Conservation (phyloP, 352 stramenopile genomes). For the Phytopythium aichiense region DNA sequence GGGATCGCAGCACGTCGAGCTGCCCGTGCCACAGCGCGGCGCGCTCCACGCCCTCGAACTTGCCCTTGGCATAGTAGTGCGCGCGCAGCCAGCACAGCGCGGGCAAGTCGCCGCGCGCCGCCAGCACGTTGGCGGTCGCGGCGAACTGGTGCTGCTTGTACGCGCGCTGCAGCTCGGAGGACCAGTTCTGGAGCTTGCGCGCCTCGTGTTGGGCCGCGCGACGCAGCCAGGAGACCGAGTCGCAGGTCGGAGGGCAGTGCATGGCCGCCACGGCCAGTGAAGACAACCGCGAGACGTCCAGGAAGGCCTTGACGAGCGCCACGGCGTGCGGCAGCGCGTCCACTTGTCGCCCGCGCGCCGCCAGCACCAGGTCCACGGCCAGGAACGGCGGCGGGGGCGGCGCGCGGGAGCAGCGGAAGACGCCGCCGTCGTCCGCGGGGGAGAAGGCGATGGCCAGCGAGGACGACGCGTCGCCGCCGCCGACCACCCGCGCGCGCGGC, state of each 20-base stretch:
- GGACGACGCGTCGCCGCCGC: slow-evolving; percentile 3
- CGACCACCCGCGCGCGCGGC: slow-evolving; percentile 6
- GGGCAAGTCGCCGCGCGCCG: slow-evolving; percentile 17
- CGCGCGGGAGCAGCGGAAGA: neutral
- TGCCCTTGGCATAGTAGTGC: slow-evolving; percentile 27
- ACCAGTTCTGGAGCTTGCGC: slow-evolving; percentile 26
- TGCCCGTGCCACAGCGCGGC: slow-evolving; percentile 31
- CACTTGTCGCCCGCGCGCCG: slow-evolving; percentile 10
- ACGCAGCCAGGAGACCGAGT: slow-evolving; percentile 20
- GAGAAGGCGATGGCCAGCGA: slow-evolving; percentile 5
- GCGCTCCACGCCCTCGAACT: slow-evolving; percentile 30
- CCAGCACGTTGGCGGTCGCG: slow-evolving; percentile 22
- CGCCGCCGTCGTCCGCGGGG: slow-evolving; percentile 1
- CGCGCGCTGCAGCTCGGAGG: slow-evolving; percentile 27
- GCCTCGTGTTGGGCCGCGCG: slow-evolving; percentile 23
- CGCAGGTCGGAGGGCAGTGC: slow-evolving; percentile 11
- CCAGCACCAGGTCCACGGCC: slow-evolving; percentile 27
- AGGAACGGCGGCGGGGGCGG: slow-evolving; percentile 14
- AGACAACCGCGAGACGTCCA: slow-evolving; percentile 29
- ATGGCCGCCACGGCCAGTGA: slow-evolving; percentile 23
- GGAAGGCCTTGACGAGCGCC: slow-evolving; percentile 16
- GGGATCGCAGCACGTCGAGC: slow-evolving; percentile 26
- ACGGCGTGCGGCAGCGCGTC: slow-evolving; percentile 25
- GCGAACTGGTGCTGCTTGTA: slow-evolving; percentile 39
- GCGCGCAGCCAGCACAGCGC: slow-evolving; percentile 26